Evolutionary conservation across 805 yeast genomes (phyloP), one percentile per base, ranked within the genome.

Genomic region (Saccharomyces jurei): DNA sequence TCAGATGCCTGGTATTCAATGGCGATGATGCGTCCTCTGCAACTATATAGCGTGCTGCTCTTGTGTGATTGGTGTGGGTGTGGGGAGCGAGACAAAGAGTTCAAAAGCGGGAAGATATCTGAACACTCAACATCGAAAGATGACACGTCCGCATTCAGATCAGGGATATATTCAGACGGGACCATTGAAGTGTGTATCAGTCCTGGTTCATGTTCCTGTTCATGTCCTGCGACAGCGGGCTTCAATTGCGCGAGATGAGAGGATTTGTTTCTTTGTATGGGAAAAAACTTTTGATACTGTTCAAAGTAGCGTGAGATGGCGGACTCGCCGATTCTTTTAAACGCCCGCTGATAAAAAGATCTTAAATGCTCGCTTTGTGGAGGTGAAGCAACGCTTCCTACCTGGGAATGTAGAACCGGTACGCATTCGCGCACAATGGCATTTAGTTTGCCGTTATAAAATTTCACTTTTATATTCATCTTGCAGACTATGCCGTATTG

Each of bases 401-500:
- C 25, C 25, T 36, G 44, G 25, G 44, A 17, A 6, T 17, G 22
- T 4, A 22, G 44, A 22, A 36, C 25, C 44, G 65, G 65, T 8
- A 41, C 54, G 46, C 63, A 61, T 6, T 57, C 56, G 22, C 64
- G 53, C 2, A 56, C 55, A 26, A 67, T 59, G 2, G 65, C 59
- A 47, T 63, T 63, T 41, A 67, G 47, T 52, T 55, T 61, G 36
- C 58, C 61, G 10, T 56, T 51, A 49, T 51, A 67, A 0, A 63
- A 28, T 36, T 60, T 55, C 10, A 55, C 54, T 46, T 63, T 66
- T 3, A 65, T 36, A 6, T 56, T 50, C 46, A 68, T 25, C 41
- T 59, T 56, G 53, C 68, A 64, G 2, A 68, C 56, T 10, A 68
- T 65, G 29, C 70, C 69, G 14, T 54, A 51, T 17, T 56, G 56